A percentile compares a stretch with the other conserved stretches of the same genome.
These are phyloP conservation scores for Suillus discolor DNA, from an alignment of 768 basidiomycete species.

Conservation along the genomic window DNA sequence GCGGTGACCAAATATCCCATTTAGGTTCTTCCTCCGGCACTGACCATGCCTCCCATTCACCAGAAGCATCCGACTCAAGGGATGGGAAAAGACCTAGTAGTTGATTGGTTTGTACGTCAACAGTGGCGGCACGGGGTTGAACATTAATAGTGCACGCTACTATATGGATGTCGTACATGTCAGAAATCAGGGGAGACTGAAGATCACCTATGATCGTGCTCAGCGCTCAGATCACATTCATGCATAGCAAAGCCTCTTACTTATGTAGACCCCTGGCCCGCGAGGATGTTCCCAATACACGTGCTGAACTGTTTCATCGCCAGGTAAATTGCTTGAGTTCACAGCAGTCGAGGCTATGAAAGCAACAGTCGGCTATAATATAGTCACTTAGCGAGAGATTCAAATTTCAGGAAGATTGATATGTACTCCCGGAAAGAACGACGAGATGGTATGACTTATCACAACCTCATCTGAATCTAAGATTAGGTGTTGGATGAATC, in stretches of 20 bases:
- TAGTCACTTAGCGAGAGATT: background rate
- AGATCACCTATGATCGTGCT: background rate
- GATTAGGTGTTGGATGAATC: background rate
- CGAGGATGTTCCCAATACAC: background rate
- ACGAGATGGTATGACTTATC: background rate
- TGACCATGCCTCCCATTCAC: background rate
- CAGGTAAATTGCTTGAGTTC: slow-evolving; percentile 6
- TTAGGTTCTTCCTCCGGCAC: too few species aligned
- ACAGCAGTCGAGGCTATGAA: slow-evolving; percentile 17
- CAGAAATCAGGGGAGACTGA: background rate
- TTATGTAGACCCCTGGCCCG: too few species aligned
- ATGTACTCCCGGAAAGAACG: slow-evolving; percentile 2
- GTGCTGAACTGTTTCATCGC: background rate
- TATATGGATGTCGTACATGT: slow-evolving; percentile 10
- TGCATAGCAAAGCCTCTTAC: slow-evolving; percentile 1
- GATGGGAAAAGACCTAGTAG: background rate
- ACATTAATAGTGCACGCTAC: slow-evolving; percentile 14
- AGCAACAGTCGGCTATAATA: slow-evolving; percentile 3
- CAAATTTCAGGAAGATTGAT: background rate
- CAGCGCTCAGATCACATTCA: background rate
- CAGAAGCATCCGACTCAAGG: background rate
- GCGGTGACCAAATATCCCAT: slow-evolving; percentile 17
- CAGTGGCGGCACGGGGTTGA: background rate
- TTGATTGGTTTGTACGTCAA: slow-evolving; percentile 9
- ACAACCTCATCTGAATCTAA: background rate